Evolutionary conservation across 495 filamentous ascomycete species (phyloP), one percentile per base, ranked within the genome.

Genomic region (Penicillium nucicola): DNA sequence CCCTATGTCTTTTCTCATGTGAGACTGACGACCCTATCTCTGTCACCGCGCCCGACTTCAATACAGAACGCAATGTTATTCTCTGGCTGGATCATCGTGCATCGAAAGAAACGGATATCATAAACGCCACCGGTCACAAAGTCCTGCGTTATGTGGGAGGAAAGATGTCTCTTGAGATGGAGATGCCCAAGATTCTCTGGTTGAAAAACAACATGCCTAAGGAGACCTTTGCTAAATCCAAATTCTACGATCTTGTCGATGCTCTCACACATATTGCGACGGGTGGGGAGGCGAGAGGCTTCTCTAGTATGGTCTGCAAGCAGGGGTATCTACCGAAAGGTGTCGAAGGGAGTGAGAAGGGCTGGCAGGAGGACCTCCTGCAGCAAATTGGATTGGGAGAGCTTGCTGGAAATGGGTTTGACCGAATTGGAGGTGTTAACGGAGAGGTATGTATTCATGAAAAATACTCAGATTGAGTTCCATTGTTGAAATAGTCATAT

Each of bases 121-220:
- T 95, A 75, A 95, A 95, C 70, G 80, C 80, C 19, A 93, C 90
- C 1, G 77, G 80, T 30, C 90, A 95, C 70, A 86, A 87, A 55
- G 77, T 95, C 13, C 77, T 95, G 25, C 81, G 85, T 32, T 95
- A 95, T 66, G 89, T 95, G 11, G 90, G 90, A 46, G 90, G 90
- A 36, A 87, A 79, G 59, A 95, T 95, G 90, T 90, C 85, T 60
- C 86, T 92, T 52, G 90, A 95, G 75, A 95, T 95, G 90, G 90
- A 95, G 66, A 89, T 93, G 17, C 90, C 90, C 30, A 95, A 95
- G 62, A 87, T 92, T 1, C 75, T 95, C 20, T 95, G 90, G 90
- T 72, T 95, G 60, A 92, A 93, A 76, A 89, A 90, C 60, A 77
- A 93, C 67, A 93, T 95, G 90, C 85, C 89, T 12, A 72, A 81